A percentile compares a stretch with the other conserved stretches of the same genome.
phyloP scores from a whole-genome alignment of 495 filamentous ascomycete genomes.

The Annulohypoxylon bovei region DNA sequence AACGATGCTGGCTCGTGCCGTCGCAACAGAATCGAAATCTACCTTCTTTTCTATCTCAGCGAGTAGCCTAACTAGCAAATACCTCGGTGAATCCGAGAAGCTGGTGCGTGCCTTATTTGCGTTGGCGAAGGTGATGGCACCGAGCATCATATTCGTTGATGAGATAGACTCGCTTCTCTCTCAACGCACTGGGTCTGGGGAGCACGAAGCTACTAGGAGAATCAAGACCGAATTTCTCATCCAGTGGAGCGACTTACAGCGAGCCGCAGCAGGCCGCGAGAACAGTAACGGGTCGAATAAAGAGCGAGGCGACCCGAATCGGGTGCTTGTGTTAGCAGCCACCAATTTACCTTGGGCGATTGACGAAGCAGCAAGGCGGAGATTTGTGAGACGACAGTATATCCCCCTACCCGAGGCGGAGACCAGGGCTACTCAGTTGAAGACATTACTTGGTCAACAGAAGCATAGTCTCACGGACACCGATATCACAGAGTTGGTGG shows the following conservation, averaged over 20 bases:
- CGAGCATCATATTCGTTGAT: constrained; percentile 98
- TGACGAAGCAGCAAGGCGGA: constrained; percentile 89
- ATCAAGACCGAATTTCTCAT: constrained; percentile 99
- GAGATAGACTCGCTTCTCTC: constrained; percentile 97
- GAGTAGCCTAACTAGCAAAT: constrained; percentile 94
- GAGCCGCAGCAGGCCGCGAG: constrained; percentile 89
- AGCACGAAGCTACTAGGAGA: constrained; percentile 91
- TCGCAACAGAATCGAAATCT: constrained; percentile 92
- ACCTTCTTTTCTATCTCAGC: constrained; percentile 98
- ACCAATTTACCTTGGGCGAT: constrained; percentile 99
- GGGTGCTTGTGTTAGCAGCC: constrained; percentile 93
- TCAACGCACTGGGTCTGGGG: constrained; percentile 79
- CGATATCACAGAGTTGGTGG: constrained; percentile 82
- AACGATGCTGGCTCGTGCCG: constrained; percentile 96
- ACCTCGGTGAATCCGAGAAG: constrained; percentile 96
- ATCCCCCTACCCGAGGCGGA: constrained; percentile 90
- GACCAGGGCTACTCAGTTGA: constrained; percentile 80
- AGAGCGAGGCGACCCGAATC: constrained; percentile 83
- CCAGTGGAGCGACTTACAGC: constrained; percentile 93
- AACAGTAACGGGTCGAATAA: constrained; percentile 48
- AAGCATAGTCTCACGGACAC: constrained; percentile 79
- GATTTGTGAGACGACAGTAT: constrained; percentile 95
- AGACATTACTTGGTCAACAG: constrained; percentile 82
- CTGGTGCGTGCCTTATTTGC: constrained; percentile 93
- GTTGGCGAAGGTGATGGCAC: constrained; percentile 88